Evolutionary conservation across 306 rosid species (phyloP).

Genomic region (Rosa chinensis): DNA sequence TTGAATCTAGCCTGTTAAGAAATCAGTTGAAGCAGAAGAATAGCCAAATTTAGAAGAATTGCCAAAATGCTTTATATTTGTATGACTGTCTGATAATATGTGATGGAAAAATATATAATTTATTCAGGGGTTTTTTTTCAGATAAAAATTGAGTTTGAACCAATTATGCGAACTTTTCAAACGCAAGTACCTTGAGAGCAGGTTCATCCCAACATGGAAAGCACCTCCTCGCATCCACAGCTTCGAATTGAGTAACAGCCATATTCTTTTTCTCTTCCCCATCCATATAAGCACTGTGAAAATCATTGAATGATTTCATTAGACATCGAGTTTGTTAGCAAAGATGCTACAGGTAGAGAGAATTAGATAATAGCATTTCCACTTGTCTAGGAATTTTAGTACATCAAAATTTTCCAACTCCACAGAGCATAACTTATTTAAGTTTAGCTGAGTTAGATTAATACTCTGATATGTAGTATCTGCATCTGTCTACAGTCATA

Average conservation of each 20-base stretch:
- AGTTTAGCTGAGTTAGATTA: neutral
- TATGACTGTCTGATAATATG: neutral
- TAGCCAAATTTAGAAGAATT: neutral
- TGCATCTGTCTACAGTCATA: neutral
- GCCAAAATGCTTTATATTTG: neutral
- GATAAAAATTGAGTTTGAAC: neutral
- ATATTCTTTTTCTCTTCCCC: conserved; percentile 57
- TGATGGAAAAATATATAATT: neutral
- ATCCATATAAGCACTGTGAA: conserved; percentile 47
- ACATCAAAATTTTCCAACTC: neutral
- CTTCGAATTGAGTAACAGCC: conserved; percentile 67
- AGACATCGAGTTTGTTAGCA: neutral
- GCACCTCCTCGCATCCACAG: conserved; percentile 62
- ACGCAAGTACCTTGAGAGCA: conserved; percentile 44
- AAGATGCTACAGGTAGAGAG: neutral
- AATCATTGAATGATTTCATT: neutral
- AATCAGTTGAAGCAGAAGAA: neutral
- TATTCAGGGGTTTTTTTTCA: neutral
- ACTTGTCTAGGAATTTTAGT: neutral
- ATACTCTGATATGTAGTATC: too few species aligned
- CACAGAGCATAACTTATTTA: neutral
- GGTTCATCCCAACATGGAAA: conserved; percentile 87
- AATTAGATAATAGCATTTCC: neutral
- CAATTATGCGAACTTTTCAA: neutral
- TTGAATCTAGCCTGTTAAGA: conserved; percentile 61